Evolutionary conservation across 2,329 filamentous ascomycete species (phyloP), one percentile per base, ranked within the genome.

Genomic region (Calonectria leucothoes): DNA sequence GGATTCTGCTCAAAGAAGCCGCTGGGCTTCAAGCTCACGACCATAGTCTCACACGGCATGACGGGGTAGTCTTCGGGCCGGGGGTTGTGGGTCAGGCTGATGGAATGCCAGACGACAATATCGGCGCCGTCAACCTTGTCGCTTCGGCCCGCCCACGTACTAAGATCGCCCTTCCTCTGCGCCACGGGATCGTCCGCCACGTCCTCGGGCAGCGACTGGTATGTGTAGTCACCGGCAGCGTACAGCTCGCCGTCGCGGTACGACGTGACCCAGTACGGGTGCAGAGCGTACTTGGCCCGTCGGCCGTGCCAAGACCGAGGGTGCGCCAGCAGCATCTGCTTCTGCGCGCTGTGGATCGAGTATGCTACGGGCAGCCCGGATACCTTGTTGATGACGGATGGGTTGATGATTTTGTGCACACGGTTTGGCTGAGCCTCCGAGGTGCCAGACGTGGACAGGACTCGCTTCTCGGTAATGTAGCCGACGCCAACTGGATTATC

Each of bases 1-100:
- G 71, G 71, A 61, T 73, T 73, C 23, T 70, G 61, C 20, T 70
- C 67, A 42, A 73, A 73, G 39, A 73, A 73, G 2, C 71, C 67
- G 6, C 66, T 66, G 3, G 71, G 71, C 51, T 70, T 70, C 31
- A 73, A 42, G 33, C 68, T 66, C 12, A 73, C 67, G 35, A 48
- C 29, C 59, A 73, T 69, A 2, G 51, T 73, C 61, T 73, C 71
- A 14, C 61, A 70, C 7, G 71, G 71, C 71, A 73, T 73, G 39
- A 73, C 61, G 2, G 71, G 71, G 29, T 66, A 73, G 31, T 73
- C 71, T 35, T 73, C 71, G 1, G 61, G 59, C 3, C 71, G 66
- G 15, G 67, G 66, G 27, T 70, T 73, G 15, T 73, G 71, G 6
- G 66, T 73, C 12, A 73, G 29, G n/a, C 33, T 42, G 27, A 73